phyloP scores from a whole-genome alignment of 495 filamentous ascomycete species.

The Astrothelium macrocarpum region DNA sequence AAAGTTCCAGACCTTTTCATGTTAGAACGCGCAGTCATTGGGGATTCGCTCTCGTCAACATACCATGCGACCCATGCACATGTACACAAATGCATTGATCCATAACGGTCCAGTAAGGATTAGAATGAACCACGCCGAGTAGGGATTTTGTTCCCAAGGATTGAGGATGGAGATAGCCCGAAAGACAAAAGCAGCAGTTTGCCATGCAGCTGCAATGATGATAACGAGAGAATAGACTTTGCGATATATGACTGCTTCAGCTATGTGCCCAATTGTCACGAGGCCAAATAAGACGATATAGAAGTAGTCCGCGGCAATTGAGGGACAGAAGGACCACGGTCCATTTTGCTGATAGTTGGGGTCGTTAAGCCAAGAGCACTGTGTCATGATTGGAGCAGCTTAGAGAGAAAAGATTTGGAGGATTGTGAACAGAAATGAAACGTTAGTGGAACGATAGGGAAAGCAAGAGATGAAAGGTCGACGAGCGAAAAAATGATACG shows the following conservation, averaged over 20 bases:
- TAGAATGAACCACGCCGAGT: constrained; percentile 14
- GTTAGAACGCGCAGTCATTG: neutral
- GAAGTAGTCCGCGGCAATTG: constrained; percentile 10
- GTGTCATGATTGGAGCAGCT: neutral
- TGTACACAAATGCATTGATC: constrained; percentile 17
- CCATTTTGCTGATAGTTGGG: neutral
- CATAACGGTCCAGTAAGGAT: constrained; percentile 14
- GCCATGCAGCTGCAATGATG: constrained; percentile 6
- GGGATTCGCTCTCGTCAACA: neutral
- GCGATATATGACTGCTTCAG: constrained; percentile 8
- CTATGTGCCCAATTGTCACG: constrained; percentile 10
- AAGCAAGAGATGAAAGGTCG: neutral
- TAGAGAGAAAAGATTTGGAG: no score
- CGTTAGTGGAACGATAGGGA: neutral
- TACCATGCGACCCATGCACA: constrained; percentile 8
- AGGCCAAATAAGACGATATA: constrained; percentile 13
- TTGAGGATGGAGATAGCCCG: constrained; percentile 8
- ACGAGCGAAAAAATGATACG: neutral
- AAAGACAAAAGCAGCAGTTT: constrained; percentile 10
- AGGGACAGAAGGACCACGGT: constrained; percentile 11
- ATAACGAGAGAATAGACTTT: constrained; percentile 14
- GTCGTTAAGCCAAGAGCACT: neutral
- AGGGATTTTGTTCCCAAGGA: neutral
- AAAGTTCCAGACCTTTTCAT: constrained; percentile 11
- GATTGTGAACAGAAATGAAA: neutral